Conservation (phyloP, 768 basidiomycete species). For the Galerina sulciceps region DNA sequence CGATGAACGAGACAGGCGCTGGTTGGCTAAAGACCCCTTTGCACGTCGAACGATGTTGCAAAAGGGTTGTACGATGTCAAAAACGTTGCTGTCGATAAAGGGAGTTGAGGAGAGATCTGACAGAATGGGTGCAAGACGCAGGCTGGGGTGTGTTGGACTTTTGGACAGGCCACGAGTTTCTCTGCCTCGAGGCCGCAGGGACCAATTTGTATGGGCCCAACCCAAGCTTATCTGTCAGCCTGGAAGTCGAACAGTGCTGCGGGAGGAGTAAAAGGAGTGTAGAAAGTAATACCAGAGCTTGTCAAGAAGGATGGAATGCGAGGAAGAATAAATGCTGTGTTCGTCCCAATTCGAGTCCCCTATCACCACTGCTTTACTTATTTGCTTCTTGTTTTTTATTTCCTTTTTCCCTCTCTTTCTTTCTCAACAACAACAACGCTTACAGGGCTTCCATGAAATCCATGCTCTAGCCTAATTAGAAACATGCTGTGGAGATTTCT, state of each 20-base stretch:
- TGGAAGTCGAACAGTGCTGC: neutral
- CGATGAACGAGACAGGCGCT: neutral
- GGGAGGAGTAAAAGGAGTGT: slow-evolving; percentile 8
- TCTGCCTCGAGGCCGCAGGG: slow-evolving; percentile 1
- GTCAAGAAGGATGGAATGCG: neutral
- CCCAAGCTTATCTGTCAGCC: neutral
- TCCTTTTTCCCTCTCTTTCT: neutral
- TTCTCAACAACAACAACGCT: neutral
- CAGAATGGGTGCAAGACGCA: neutral
- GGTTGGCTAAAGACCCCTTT: neutral
- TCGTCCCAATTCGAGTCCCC: neutral
- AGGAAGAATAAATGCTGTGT: slow-evolving; percentile 3
- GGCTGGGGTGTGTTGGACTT: slow-evolving; percentile 17
- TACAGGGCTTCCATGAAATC: neutral
- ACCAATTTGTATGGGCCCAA: neutral
- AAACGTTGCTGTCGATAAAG: neutral
- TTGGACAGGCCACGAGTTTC: slow-evolving; percentile 1
- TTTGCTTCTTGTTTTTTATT: neutral
- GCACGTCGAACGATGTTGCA: neutral
- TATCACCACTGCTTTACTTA: neutral
- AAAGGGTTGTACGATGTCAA: neutral
- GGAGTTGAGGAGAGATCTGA: neutral
- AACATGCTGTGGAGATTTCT: neutral
- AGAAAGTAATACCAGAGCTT: slow-evolving; percentile 1
- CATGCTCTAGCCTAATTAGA: neutral